Conservation (phyloP, 2,329 filamentous ascomycete genomes). For the Tolypocladium sp. region DNA sequence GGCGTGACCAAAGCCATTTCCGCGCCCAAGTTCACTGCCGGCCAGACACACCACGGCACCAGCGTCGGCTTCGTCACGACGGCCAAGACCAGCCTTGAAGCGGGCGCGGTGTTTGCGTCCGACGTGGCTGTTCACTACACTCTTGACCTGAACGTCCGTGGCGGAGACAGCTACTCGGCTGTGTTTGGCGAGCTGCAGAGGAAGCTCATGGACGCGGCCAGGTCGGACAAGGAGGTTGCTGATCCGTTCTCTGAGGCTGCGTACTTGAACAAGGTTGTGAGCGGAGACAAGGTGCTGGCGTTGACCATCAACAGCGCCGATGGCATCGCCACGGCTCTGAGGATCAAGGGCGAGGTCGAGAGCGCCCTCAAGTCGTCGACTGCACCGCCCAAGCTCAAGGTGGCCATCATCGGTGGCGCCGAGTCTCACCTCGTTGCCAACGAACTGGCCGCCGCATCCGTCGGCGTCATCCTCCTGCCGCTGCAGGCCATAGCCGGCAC, state of each 20-base stretch:
- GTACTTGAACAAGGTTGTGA: constrained; percentile 44
- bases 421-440: constrained; percentile 52
- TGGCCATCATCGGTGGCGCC: constrained; percentile 53
- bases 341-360: constrained; percentile 49
- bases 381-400: constrained; percentile 26
- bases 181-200: constrained; percentile 40
- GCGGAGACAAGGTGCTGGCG: constrained; percentile 44
- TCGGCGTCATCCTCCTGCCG: constrained; percentile 52
- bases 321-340: constrained; percentile 49
- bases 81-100: constrained; percentile 33
- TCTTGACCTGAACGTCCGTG: constrained; percentile 28
- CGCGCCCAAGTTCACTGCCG: constrained; percentile 36
- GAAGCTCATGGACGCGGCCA: constrained; percentile 44
- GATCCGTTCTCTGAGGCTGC: constrained; percentile 37
- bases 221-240: constrained; percentile 20
- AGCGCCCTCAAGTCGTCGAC: constrained; percentile 15
- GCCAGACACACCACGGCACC: constrained; percentile 41
- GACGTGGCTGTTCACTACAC: constrained; percentile 52
- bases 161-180: constrained; percentile 43
- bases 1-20: constrained; percentile 52
- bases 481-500: constrained; percentile 41
- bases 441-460: constrained; percentile 45
- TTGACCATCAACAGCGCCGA: constrained; percentile 55
- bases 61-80: constrained; percentile 50
- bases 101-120: constrained; percentile 41